Evolutionary conservation across 257 asterid species (phyloP).

Genomic region (Solanum verrucosum): DNA sequence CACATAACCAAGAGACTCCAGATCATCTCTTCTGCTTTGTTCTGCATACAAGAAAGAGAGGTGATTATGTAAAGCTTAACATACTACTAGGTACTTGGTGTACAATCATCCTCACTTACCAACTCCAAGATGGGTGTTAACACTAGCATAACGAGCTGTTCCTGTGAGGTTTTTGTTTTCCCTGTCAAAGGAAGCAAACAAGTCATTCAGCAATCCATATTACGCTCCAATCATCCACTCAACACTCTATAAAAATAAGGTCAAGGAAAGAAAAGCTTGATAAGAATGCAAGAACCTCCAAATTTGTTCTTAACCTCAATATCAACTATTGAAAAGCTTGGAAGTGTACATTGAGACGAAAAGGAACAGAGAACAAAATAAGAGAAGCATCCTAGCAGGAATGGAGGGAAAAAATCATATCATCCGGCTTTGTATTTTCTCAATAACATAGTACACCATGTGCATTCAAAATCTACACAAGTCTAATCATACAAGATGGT

Average conservation of each 20-base stretch:
- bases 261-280: neutral
- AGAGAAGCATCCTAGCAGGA: neutral
- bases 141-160: constrained; percentile 97
- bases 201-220: neutral
- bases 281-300: neutral
- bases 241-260: neutral
- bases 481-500: neutral
- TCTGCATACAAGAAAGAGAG: constrained; percentile 36
- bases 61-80: neutral
- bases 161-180: constrained; percentile 98
- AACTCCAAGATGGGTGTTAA: constrained; percentile 95
- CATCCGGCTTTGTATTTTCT: neutral
- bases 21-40: constrained; percentile 96
- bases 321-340: neutral
- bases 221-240: neutral
- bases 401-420: neutral
- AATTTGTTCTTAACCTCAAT: neutral
- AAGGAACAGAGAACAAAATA: neutral
- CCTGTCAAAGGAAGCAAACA: constrained; percentile 30
- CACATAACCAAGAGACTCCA: constrained; percentile 93
- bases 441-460: neutral
- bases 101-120: constrained; percentile 41
- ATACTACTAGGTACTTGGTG: neutral
- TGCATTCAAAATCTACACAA: neutral
- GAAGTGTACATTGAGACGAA: neutral